phyloP scores from a whole-genome alignment of 2,329 filamentous ascomycete species.

The Hymenotorrendiella dingleyae region DNA sequence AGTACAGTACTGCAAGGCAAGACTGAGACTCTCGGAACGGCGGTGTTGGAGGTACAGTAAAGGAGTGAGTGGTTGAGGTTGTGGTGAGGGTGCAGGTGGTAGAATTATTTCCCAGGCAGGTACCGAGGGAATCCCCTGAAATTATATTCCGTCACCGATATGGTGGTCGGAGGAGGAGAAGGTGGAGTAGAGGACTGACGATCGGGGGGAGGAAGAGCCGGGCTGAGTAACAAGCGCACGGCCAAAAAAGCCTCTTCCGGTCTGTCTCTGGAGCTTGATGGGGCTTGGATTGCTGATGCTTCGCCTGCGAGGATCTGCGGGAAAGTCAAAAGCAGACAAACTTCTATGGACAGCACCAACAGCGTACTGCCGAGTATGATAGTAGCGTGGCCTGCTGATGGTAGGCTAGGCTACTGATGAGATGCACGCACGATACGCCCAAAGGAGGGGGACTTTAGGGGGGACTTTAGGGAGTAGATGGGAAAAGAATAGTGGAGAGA shows the following conservation, averaged over 20 bases:
- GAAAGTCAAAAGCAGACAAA: no score
- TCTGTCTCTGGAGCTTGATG: slow-evolving; percentile 1
- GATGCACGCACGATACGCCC: no score
- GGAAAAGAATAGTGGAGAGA: no score
- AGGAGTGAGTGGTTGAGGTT: background rate
- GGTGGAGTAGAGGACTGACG: slow-evolving; percentile 1
- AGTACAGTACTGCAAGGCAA: no score
- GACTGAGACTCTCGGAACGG: no score
- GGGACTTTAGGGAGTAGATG: no score
- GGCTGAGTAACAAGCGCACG: slow-evolving; percentile 12
- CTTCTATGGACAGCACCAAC: no score
- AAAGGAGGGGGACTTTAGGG: no score
- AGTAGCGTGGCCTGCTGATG: no score
- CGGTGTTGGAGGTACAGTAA: background rate
- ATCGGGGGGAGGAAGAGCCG: slow-evolving; percentile 6
- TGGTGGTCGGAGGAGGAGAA: background rate
- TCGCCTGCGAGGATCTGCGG: slow-evolving; percentile 1
- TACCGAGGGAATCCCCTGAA: slow-evolving; percentile 1
- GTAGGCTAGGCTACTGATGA: no score
- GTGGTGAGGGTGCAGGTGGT: background rate
- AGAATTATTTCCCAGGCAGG: background rate
- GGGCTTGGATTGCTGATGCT: slow-evolving; percentile 5
- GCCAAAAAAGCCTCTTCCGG: no score
- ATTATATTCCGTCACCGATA: slow-evolving; percentile 3
- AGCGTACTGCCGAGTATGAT: no score